These are phyloP conservation scores for Peniophora sp. DNA, from an alignment of 1,284 basidiomycete species.

Conservation along the genomic window DNA sequence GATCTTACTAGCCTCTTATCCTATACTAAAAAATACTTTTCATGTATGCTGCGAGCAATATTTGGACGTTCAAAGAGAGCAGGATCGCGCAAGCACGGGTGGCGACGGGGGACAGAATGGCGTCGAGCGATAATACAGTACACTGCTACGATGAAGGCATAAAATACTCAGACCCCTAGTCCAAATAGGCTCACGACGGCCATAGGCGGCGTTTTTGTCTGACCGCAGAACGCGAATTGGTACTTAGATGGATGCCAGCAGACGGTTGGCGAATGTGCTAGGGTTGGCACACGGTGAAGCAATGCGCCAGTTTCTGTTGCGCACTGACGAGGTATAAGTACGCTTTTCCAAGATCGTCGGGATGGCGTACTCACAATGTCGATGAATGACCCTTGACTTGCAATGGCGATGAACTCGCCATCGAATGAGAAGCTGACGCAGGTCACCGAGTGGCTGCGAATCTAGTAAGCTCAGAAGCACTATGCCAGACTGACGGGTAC, in stretches of 20 bases:
- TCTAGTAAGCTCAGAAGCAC: conserved; percentile 1
- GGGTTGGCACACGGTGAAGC: conserved; percentile 59
- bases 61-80: too few species aligned
- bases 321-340: conserved; percentile 28
- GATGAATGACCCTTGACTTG: conserved; percentile 62
- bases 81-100: too few species aligned
- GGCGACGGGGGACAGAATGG: too few species aligned
- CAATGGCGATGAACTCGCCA: conserved; percentile 72
- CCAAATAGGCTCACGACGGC: conserved; percentile 67
- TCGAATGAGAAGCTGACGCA: conserved; percentile 76
- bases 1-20: too few species aligned
- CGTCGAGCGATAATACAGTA: too few species aligned
- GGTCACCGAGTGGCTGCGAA: conserved; percentile 54
- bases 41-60: too few species aligned
- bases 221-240: conserved; percentile 70
- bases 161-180: conserved; percentile 26
- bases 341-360: not conserved
- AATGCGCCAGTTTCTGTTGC: conserved; percentile 66
- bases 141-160: too few species aligned
- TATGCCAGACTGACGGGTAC: conserved; percentile 22
- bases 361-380: conserved; percentile 55
- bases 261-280: conserved; percentile 60
- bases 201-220: conserved; percentile 55
- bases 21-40: too few species aligned
- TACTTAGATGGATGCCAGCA: conserved; percentile 75